These are phyloP conservation scores for Calonectria hongkongensis DNA, from an alignment of 2,329 filamentous ascomycete species.

Conservation along the genomic window DNA sequence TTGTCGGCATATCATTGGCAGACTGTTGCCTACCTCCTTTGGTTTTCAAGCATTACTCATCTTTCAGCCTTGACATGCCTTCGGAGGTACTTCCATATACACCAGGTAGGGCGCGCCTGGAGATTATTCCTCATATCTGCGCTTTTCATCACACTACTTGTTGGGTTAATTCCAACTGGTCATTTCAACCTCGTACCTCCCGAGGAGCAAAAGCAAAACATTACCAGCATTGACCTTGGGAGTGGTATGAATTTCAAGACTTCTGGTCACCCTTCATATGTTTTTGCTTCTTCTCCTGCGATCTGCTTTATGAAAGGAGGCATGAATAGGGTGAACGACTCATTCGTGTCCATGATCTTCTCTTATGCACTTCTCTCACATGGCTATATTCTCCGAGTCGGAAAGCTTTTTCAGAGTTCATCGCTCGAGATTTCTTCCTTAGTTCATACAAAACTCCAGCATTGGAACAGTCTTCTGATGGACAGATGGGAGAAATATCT, in stretches of 20 bases:
- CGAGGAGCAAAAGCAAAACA: too few species aligned
- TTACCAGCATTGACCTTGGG: too few species aligned
- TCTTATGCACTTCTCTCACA: background rate
- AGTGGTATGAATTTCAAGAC: too few species aligned
- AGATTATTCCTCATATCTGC: background rate
- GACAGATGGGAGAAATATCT: too few species aligned
- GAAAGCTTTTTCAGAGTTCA: background rate
- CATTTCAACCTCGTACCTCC: background rate
- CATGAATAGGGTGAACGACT: background rate
- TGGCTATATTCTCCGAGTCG: background rate
- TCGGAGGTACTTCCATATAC: background rate
- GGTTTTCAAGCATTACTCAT: background rate
- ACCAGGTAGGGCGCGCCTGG: background rate
- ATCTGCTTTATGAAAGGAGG: background rate
- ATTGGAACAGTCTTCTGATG: too few species aligned
- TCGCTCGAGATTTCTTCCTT: background rate
- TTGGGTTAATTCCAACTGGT: background rate
- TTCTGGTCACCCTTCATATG: background rate
- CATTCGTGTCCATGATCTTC: background rate
- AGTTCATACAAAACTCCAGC: too few species aligned
- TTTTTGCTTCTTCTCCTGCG: background rate
- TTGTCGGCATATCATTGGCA: background rate
- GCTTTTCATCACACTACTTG: background rate
- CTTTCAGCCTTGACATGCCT: background rate
- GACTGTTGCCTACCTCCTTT: background rate